These are phyloP conservation scores for Linanthus parryae DNA, from an alignment of 148 eudicot species.

Conservation along the genomic window DNA sequence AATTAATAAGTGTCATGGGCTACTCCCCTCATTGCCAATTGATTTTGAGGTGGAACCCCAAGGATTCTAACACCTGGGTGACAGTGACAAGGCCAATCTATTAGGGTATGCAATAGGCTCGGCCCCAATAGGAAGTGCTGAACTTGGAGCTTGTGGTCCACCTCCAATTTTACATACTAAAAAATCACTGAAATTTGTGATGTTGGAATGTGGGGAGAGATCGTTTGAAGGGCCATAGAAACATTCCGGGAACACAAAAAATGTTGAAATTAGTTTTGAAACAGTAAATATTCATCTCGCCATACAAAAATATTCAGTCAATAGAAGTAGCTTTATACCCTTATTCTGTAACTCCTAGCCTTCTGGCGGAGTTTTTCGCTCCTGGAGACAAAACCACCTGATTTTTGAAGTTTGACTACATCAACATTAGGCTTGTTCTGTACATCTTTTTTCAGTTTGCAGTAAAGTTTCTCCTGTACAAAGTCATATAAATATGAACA, in stretches of 20 bases:
- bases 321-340: constrained; percentile 61
- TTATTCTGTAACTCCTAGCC: constrained; percentile 64
- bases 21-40: too few species aligned
- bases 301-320: too few species aligned
- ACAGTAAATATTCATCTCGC: too few species aligned
- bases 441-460: constrained; percentile 79
- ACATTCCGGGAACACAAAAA: constrained; percentile 74
- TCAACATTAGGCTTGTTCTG: constrained; percentile 82
- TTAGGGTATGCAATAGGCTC: constrained; percentile 90
- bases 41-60: too few species aligned
- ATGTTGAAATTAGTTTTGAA: too few species aligned
- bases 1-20: too few species aligned
- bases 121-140: constrained; percentile 96
- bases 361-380: constrained; percentile 63
- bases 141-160: constrained; percentile 97
- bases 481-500: too few species aligned
- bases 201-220: constrained; percentile 87
- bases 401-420: constrained; percentile 94
- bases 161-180: constrained; percentile 75
- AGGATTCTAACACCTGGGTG: too few species aligned
- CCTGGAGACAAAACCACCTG: constrained; percentile 92
- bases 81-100: constrained; percentile 68
- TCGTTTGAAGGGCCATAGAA: constrained; percentile 87
- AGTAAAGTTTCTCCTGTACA: constrained; percentile 87
- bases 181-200: constrained; percentile 63